These are phyloP conservation scores for Mortierella sp. DNA, from an alignment of 371 early-diverging fungal species.

Conservation along the genomic window DNA sequence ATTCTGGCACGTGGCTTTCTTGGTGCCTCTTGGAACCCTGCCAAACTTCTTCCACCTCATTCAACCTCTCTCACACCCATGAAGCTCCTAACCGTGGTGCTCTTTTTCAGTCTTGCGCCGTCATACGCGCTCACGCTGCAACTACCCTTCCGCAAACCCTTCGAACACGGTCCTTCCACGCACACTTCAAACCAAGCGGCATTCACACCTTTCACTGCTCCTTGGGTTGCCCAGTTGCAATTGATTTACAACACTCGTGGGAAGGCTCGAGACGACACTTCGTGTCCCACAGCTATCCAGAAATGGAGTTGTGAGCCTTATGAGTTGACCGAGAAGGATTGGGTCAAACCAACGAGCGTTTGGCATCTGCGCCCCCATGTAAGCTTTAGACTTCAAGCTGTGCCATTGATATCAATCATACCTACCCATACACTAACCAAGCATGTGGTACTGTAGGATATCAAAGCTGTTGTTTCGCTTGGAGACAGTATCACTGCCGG, in stretches of 20 bases:
- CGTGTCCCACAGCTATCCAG: conserved; percentile 58
- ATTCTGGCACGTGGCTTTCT: too few species aligned
- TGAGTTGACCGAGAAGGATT: conserved; percentile 55
- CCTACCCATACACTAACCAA: too few species aligned
- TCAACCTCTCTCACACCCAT: conserved; percentile 5
- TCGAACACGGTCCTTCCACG: not conserved
- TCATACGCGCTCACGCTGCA: conserved; percentile 23
- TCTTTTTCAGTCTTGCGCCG: conserved; percentile 15
- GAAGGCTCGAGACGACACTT: conserved; percentile 35
- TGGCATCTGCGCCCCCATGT: conserved; percentile 67
- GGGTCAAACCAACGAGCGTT: conserved; percentile 54
- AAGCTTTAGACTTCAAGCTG: conserved; percentile 11
- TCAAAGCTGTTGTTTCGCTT: conserved; percentile 67
- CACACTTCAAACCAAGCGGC: not conserved
- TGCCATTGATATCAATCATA: too few species aligned
- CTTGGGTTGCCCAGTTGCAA: conserved; percentile 62
- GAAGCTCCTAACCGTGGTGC: conserved; percentile 8
- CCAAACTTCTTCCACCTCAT: not conserved
- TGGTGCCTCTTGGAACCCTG: too few species aligned
- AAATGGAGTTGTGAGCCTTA: conserved; percentile 61
- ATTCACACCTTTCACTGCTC: conserved; percentile 56
- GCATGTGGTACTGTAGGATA: conserved; percentile 57
- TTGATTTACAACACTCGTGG: conserved; percentile 60
- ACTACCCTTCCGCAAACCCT: conserved; percentile 12
- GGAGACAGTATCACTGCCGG: conserved; percentile 81